Evolutionary conservation across 345 rosid genomes (phyloP).

Genomic region (Rhodomyrtus tomentosa): DNA sequence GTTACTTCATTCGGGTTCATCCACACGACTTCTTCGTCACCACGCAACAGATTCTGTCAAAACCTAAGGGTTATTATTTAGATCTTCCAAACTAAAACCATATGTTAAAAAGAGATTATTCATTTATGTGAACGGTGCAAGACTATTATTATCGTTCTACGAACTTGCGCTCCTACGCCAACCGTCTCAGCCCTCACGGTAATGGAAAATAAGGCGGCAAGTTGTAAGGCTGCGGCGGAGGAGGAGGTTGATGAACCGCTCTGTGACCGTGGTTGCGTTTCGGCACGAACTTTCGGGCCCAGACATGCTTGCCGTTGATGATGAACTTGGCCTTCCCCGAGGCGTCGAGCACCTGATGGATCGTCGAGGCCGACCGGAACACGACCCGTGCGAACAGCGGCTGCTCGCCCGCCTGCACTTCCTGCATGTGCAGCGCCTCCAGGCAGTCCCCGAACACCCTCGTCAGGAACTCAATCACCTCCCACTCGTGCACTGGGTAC

Average conservation of each 20-base stretch:
- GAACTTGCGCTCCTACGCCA: background rate
- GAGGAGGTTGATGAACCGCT: background rate
- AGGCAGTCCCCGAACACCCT: conserved; percentile 31
- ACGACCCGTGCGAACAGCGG: conserved; percentile 37
- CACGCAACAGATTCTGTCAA: background rate
- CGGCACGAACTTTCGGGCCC: conserved; percentile 49
- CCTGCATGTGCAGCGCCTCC: conserved; percentile 46
- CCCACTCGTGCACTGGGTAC: conserved; percentile 38
- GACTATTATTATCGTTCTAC: background rate
- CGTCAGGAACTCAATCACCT: conserved; percentile 32
- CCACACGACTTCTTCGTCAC: background rate
- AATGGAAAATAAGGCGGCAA: background rate
- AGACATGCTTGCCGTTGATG: conserved; percentile 64
- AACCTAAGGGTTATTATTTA: background rate
- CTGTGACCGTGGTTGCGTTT: conserved; percentile 5
- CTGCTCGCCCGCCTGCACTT: conserved; percentile 23
- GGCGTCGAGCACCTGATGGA: conserved; percentile 21
- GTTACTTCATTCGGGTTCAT: background rate
- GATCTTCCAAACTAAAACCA: background rate
- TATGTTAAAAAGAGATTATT: background rate
- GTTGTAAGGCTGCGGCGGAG: background rate
- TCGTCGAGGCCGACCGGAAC: conserved; percentile 7
- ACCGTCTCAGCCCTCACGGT: background rate
- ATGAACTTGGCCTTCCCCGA: conserved; percentile 28
- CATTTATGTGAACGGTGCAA: background rate